Evolutionary conservation across 176 grass and related monocot species (phyloP).

Genomic region (Typha latifolia): DNA sequence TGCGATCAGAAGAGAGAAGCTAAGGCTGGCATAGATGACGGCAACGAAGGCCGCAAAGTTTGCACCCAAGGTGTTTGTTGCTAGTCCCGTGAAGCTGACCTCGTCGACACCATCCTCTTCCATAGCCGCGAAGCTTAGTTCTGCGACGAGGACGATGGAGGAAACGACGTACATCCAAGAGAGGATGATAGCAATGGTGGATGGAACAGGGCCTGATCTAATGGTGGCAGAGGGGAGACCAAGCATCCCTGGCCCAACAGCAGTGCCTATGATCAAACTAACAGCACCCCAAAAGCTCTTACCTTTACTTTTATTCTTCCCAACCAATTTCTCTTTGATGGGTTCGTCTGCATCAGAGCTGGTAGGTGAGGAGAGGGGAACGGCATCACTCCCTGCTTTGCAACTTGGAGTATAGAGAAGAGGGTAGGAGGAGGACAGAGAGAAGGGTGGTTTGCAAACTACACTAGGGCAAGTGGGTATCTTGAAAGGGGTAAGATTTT

Average conservation of each 20-base stretch:
- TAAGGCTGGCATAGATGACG: slow-evolving; percentile 59
- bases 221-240: slow-evolving; percentile 66
- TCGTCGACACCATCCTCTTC: slow-evolving; percentile 33
- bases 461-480: neutral
- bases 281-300: slow-evolving; percentile 83
- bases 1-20: slow-evolving; percentile 61
- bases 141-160: slow-evolving; percentile 65
- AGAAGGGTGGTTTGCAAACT: neutral
- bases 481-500: neutral
- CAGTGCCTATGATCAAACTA: slow-evolving; percentile 62
- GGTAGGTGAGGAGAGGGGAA: slow-evolving; percentile 1
- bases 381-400: neutral
- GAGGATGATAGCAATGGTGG: slow-evolving; percentile 40
- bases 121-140: slow-evolving; percentile 69
- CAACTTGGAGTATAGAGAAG: neutral
- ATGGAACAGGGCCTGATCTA: slow-evolving; percentile 47
- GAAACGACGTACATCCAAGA: slow-evolving; percentile 82
- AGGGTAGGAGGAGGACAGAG: neutral
- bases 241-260: slow-evolving; percentile 77
- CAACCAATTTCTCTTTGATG: neutral
- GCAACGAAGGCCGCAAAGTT: slow-evolving; percentile 28
- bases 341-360: slow-evolving; percentile 8
- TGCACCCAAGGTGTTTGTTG: slow-evolving; percentile 52
- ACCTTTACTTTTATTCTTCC: slow-evolving; percentile 2
- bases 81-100: slow-evolving; percentile 81